phyloP scores from a whole-genome alignment of 1,284 basidiomycete genomes.

The Sanghuangporus sanghuang region DNA sequence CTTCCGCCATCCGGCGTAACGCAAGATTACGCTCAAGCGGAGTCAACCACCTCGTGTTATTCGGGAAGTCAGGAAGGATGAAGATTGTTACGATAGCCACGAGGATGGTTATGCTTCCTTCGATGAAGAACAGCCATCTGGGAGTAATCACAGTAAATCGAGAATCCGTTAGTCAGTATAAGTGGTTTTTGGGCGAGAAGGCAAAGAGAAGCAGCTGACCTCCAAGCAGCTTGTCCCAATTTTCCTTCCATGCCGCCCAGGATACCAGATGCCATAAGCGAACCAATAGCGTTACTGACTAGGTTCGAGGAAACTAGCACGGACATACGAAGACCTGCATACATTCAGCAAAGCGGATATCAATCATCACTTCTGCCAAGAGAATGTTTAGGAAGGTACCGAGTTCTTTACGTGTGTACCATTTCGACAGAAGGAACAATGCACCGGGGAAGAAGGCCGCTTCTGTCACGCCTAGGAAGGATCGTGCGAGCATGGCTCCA shows the following conservation, averaged over 20 bases:
- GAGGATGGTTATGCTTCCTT: constrained; percentile 7
- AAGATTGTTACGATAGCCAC: constrained; percentile 22
- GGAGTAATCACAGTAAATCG: background rate
- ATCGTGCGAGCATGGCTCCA: constrained; percentile 54
- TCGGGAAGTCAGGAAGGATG: constrained; percentile 38
- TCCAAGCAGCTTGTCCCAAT: constrained; percentile 40
- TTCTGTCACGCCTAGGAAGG: constrained; percentile 56
- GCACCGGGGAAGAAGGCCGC: constrained; percentile 24
- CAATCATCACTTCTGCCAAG: background rate
- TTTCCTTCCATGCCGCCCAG: constrained; percentile 41
- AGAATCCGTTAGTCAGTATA: no score
- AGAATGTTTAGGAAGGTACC: background rate
- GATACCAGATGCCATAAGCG: constrained; percentile 33
- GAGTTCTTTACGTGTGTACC: constrained; percentile 17
- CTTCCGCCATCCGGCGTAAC: constrained; percentile 37
- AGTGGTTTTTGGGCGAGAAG: background rate
- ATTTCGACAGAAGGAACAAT: constrained; percentile 24
- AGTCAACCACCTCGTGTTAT: constrained; percentile 21
- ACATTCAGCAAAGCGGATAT: background rate
- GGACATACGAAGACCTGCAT: constrained; percentile 24
- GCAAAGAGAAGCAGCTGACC: constrained; percentile 11
- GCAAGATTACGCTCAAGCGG: constrained; percentile 35
- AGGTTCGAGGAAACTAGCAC: constrained; percentile 43
- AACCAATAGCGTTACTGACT: constrained; percentile 47
- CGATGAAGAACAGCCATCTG: constrained; percentile 19